Evolutionary conservation across 495 filamentous ascomycete species (phyloP), one percentile per base, ranked within the genome.

Genomic region (Bathelium albidoporum): DNA sequence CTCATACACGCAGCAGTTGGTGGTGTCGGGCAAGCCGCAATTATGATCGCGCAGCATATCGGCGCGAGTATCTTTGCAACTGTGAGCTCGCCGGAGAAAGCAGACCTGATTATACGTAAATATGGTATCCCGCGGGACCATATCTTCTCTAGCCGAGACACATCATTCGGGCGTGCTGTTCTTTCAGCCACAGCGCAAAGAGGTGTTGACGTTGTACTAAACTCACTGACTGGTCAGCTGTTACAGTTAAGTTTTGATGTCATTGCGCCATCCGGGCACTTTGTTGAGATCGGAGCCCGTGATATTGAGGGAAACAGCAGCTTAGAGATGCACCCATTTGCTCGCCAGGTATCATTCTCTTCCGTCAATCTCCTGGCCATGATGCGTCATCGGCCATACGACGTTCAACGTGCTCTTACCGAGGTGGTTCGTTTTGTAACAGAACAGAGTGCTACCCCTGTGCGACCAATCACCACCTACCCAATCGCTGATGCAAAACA

Each of bases 1-100:
- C 69, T 85, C 5, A 84, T 85, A 60, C 82, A 84, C 29, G 73
- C 75, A 0, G 80, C 77, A 9, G 72, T 79, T 11, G 73, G 76
- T 0, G 77, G 77, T 45, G 70, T 79, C 12, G 81, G 82, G 0
- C 75, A 83, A 45, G 75, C 79, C 0, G 76, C 75, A 0, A 76
- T 84, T 41, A 76, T 80, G 45, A 64, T 80, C 1, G 76, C 78
- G 2, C 71, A 73, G 36, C 43, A 65, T 10, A 39, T 74, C 10
- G 73, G 73, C 9, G 72, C 74, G 7, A 66, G 65, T 2, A 70
- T 84, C 9, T 83, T 73, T 61, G 74, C 71, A 0, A 84, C 81
- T 0, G 83, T 81, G 0, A 71, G 76, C 0, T 77, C 73, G 0
- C 55, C 65, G 0, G 76, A 79, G 22, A 80, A 83, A 63, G 64